These are phyloP conservation scores for Saccharomycopsis phalli DNA, from an alignment of 1,139 yeast genomes.

Conservation along the genomic window DNA sequence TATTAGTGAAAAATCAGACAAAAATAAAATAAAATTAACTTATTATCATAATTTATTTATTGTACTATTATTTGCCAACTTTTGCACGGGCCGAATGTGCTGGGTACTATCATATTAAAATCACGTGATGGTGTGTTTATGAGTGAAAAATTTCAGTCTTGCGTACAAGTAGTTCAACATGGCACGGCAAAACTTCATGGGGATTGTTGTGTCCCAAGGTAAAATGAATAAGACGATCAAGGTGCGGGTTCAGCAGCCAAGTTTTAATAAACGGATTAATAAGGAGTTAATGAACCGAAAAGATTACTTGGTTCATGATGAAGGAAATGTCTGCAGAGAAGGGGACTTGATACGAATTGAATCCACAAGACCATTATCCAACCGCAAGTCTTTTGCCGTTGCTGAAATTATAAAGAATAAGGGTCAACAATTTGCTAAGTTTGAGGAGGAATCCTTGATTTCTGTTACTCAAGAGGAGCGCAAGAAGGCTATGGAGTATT, in stretches of 20 bases:
- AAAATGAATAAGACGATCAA: slow-evolving; percentile 93
- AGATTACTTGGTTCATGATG: slow-evolving; percentile 89
- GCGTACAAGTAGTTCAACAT: too few relatives aligned
- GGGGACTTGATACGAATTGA: slow-evolving; percentile 95
- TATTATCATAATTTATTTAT: too few relatives aligned
- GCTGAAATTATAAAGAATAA: slow-evolving; percentile 84
- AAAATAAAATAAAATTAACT: too few relatives aligned
- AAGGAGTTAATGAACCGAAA: slow-evolving; percentile 72
- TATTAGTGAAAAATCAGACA: too few relatives aligned
- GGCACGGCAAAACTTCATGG: slow-evolving; percentile 88
- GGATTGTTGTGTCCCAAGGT: slow-evolving; percentile 91
- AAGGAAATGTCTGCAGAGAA: slow-evolving; percentile 82
- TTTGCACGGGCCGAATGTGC: too few relatives aligned
- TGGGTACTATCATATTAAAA: too few relatives aligned
- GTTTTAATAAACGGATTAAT: slow-evolving; percentile 61
- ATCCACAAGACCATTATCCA: slow-evolving; percentile 76
- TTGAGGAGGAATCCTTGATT: slow-evolving; percentile 63
- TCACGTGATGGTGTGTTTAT: too few relatives aligned
- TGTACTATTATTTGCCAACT: too few relatives aligned
- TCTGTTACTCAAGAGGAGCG: slow-evolving; percentile 57
- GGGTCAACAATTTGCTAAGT: slow-evolving; percentile 85
- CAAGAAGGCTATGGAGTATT: slow-evolving; percentile 40
- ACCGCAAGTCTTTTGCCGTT: slow-evolving; percentile 81
- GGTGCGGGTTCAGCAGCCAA: slow-evolving; percentile 73
- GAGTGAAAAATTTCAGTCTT: too few relatives aligned